Percentiles rank a stretch among this genome's conserved stretches.
Conservation (phyloP, 768 basidiomycete species). For the Suillus lakei region DNA sequence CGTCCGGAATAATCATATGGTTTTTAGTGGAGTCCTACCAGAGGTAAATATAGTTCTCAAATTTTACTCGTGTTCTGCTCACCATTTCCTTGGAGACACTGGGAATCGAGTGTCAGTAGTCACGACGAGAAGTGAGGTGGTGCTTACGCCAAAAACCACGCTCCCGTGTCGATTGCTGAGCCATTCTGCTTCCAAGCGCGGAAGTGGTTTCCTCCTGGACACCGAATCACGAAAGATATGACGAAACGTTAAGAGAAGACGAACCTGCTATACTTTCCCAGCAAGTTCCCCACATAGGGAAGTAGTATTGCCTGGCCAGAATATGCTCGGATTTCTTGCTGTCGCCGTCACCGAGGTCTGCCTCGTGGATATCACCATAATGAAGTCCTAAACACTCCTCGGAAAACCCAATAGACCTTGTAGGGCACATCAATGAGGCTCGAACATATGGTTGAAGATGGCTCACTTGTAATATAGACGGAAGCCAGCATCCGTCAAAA, state of each 20-base stretch:
- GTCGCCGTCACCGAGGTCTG: constrained; percentile 84
- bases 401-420: constrained; percentile 80
- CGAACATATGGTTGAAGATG: background rate
- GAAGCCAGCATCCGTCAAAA: constrained; percentile 78
- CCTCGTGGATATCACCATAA: constrained; percentile 74
- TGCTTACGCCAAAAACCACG: constrained; percentile 84
- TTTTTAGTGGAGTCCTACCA: constrained; percentile 57
- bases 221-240: constrained; percentile 7
- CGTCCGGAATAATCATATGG: constrained; percentile 77
- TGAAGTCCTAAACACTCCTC: constrained; percentile 84
- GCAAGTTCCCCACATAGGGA: constrained; percentile 82
- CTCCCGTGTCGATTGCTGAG: constrained; percentile 67
- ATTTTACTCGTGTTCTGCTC: constrained; percentile 7
- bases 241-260: constrained; percentile 8
- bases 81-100: constrained; percentile 80
- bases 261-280: constrained; percentile 82
- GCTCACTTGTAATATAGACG: constrained; percentile 68
- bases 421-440: constrained; percentile 3
- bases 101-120: constrained; percentile 8
- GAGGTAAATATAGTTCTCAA: constrained; percentile 6
- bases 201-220: constrained; percentile 82
- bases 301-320: constrained; percentile 79
- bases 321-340: constrained; percentile 69
- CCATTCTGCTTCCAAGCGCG: constrained; percentile 91
- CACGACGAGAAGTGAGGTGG: background rate